A percentile compares a stretch with the other conserved stretches of the same genome.
These are phyloP conservation scores for Rauvolfia tetraphylla DNA, from an alignment of 257 asterid species.

Conservation along the genomic window DNA sequence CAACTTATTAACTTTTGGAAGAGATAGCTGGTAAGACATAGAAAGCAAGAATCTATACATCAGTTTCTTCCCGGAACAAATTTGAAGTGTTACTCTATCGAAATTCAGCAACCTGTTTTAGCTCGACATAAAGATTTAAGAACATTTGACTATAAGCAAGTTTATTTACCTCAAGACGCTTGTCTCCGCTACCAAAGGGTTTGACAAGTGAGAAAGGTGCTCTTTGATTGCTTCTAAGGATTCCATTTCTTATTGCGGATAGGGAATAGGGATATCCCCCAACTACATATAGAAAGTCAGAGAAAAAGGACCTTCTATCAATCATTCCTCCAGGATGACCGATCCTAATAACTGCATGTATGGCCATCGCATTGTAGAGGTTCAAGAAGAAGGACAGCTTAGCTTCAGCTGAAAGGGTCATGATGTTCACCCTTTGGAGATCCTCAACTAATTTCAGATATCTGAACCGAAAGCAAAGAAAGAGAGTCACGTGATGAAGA, in stretches of 20 bases:
- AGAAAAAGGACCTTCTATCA: slow-evolving; percentile 68
- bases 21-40: slow-evolving; percentile 46
- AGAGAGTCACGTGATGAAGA: not conserved
- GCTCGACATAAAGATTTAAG: too few species aligned
- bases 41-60: too few species aligned
- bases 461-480: slow-evolving; percentile 31
- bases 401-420: slow-evolving; percentile 53
- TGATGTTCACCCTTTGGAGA: slow-evolving; percentile 69
- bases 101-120: too few species aligned
- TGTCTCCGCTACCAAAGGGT: slow-evolving; percentile 74
- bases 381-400: slow-evolving; percentile 82
- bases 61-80: too few species aligned
- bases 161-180: slow-evolving; percentile 68
- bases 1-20: slow-evolving; percentile 53
- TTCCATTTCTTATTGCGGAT: slow-evolving; percentile 66
- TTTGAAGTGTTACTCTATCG: too few species aligned
- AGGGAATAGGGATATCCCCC: slow-evolving; percentile 81
- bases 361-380: slow-evolving; percentile 84
- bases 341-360: slow-evolving; percentile 77
- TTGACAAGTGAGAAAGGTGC: slow-evolving; percentile 67
- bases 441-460: slow-evolving; percentile 63
- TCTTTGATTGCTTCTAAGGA: slow-evolving; percentile 75
- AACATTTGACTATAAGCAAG: too few species aligned
- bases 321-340: slow-evolving; percentile 89
- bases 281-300: slow-evolving; percentile 70